Percentiles rank a stretch among this genome's conserved stretches.
These are phyloP conservation scores for Panicum hallii DNA, from an alignment of 202 grass and related monocot species.

Conservation along the genomic window DNA sequence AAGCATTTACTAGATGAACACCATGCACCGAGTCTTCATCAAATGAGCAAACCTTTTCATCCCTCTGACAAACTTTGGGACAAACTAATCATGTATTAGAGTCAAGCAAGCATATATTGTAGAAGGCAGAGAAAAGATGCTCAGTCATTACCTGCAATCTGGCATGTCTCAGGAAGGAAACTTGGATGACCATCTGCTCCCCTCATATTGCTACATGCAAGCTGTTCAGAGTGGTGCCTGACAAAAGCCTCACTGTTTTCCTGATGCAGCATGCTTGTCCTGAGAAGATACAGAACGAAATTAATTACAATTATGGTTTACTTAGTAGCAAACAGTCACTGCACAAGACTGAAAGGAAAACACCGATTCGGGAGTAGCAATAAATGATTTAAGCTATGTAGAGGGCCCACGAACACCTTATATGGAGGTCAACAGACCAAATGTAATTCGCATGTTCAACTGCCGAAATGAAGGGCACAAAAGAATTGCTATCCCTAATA, in stretches of 20 bases:
- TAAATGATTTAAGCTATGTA: neutral
- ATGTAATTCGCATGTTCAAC: neutral
- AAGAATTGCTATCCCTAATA: neutral
- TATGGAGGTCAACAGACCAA: neutral
- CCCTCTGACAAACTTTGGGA: constrained; percentile 50
- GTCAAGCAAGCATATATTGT: neutral
- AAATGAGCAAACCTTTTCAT: constrained; percentile 24
- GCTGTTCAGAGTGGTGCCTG: constrained; percentile 51
- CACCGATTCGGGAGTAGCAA: neutral
- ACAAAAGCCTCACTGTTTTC: constrained; percentile 59
- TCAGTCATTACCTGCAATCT: constrained; percentile 54
- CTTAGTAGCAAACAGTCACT: constrained; percentile 14
- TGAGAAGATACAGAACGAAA: constrained; percentile 26
- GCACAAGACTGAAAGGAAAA: neutral
- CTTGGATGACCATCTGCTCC: constrained; percentile 37
- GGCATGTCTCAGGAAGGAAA: constrained; percentile 56
- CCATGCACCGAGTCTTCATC: constrained; percentile 25
- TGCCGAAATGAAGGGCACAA: neutral
- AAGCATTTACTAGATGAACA: constrained; percentile 34
- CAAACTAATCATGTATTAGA: constrained; percentile 33
- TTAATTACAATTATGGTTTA: constrained; percentile 6
- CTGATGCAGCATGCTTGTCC: constrained; percentile 58
- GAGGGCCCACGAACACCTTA: neutral
- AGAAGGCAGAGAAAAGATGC: constrained; percentile 15
- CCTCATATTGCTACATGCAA: constrained; percentile 51